These are phyloP conservation scores for Glomus cerebriforme DNA, from an alignment of 192 early-diverging fungal species.

Conservation along the genomic window DNA sequence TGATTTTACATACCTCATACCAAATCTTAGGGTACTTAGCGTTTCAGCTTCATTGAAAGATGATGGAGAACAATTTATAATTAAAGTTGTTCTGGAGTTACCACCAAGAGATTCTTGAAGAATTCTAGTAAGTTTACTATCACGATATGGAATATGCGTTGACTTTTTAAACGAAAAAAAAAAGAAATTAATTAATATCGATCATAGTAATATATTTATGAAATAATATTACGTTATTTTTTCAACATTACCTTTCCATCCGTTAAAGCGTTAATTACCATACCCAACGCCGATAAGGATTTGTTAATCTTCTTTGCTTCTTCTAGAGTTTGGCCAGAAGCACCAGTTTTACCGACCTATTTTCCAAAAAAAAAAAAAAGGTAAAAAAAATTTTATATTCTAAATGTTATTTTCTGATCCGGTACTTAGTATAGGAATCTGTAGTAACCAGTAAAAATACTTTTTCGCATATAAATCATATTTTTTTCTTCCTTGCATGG, in stretches of 20 bases:
- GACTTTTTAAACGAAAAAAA: conserved; percentile 56
- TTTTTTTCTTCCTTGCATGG: background rate
- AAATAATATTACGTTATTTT: background rate
- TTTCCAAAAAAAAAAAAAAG: background rate
- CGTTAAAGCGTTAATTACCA: conserved; percentile 98
- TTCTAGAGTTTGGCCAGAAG: conserved; percentile 96
- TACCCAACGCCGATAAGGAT: conserved; percentile 94
- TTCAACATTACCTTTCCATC: conserved; percentile 83
- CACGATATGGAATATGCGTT: conserved; percentile 97
- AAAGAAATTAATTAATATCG: background rate
- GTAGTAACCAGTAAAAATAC: no score
- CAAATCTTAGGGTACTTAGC: conserved; percentile 90
- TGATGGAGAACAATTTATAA: conserved; percentile 98
- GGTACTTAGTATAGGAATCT: no score
- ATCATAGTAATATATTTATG: background rate
- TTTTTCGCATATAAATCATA: background rate
- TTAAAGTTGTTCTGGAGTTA: conserved; percentile 98
- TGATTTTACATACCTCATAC: conserved; percentile 63
- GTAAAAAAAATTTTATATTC: no score
- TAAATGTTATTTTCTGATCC: no score
- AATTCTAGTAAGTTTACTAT: conserved; percentile 98
- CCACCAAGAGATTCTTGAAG: conserved; percentile 99
- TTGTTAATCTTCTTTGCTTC: conserved; percentile 99
- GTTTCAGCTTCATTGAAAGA: conserved; percentile 98
- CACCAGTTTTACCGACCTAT: conserved; percentile 89